Base-by-base conservation (phyloP, 495 filamentous ascomycete genomes). In the Achaetomiella virescens region DNA sequence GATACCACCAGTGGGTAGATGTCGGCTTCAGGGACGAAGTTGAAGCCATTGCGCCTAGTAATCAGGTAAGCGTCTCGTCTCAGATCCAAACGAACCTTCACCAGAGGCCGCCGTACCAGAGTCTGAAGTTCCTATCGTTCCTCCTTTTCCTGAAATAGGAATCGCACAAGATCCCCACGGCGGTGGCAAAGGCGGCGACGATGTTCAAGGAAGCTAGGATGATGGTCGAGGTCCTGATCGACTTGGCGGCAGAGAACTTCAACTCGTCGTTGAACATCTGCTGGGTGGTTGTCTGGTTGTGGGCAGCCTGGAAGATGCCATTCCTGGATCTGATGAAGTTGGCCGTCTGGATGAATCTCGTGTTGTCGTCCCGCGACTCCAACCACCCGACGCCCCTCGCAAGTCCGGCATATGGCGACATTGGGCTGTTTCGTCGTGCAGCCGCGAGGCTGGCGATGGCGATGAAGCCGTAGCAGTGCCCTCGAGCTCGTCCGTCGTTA, bases 171-270 rank as follows among this genome's bases (percentile, higher is more conserved):
- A 78, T 77, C 7, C 75, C 72, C 25, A 71, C 58, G 25, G 72
- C 73, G 6, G 73, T 74, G 42, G 72, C 72, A 46, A 74, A 71
- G 44, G 75, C 75, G 15, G 75, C 72, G 33, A 75, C 61, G 14
- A 72, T 71, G 60, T 78, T 78, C 62, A 78, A 76, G 29, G 65
- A 59, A 44, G 75, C 71, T 31, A 78, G 69, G 36, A 77, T 75
- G 51, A 77, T 75, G 36, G 73, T 76, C 33, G 74, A 76, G 9
- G 71, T 75, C 47, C 75, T 66, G 63, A 77, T 72, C 31, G 75
- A 77, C 54, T 63, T 75, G 53, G 72, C 72, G 54, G 73, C 68
- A 12, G 68, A 64, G 55, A 76, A 75, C 40, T 65, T 66, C 57
- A 76, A 62, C 22, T 74, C 62, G 59, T 73, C 75, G 58, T 71